Evolutionary conservation across 768 basidiomycete species (phyloP), one percentile per base, ranked within the genome.

Genomic region (Phanerodontia chrysosporium): DNA sequence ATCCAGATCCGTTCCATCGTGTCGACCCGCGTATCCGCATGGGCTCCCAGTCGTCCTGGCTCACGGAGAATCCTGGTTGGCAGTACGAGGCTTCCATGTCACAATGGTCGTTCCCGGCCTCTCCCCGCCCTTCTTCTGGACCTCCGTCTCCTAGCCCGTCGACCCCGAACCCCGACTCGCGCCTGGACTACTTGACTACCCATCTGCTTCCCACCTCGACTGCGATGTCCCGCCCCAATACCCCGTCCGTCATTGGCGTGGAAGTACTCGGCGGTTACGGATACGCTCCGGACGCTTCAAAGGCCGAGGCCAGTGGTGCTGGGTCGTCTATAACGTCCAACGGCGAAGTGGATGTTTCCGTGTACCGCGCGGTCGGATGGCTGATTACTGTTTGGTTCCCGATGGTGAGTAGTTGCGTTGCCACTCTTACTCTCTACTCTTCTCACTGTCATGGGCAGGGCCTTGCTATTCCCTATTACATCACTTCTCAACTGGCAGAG

Each of bases 21-120:
- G 80, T 82, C 48, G 69, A 73, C 22, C 81, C 83, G 8, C 69
- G 72, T 32, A 72, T 75, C 9, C 82, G 86, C 30, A 68, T 84
- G 21, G 84, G 79, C 9, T 89, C 88, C 7, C 86, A 88, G 68
- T 83, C 76, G 18, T 91, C 89, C 3, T 90, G 89, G 89, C 69
- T 91, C 57, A 86, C 86, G 0, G 87, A 86, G 3, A 79, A 80
- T 7, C 76, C 81, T 45, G 83, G 77, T 12, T 53, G 52, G 52
- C 52, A 53, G 39, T 81, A 85, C 12, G 83, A 81, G 45, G 73
- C 76, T 14, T 84, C 85, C 0, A 58, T 84, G 22, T 82, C 88
- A 24, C 79, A 81, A 9, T 90, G 87, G 86, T 88, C 86, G 1
- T 90, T 81, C 74, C 83, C 89, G 18, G 71, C 81, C 3, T 67